Conservation (phyloP, 805 yeast genomes). For the Ogataea angusta region DNA sequence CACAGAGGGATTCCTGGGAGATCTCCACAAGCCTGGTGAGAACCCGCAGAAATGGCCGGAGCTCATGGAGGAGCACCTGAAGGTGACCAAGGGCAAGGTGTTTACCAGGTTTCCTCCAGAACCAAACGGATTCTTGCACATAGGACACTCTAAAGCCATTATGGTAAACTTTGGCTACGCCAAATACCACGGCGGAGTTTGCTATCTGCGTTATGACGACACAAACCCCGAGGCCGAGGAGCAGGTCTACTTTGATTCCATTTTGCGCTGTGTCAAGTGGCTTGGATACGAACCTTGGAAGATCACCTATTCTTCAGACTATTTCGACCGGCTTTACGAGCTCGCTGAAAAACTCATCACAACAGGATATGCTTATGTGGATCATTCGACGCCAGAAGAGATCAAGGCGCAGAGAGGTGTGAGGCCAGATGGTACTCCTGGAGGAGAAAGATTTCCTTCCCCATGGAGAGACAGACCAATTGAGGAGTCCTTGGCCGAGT, state of each 20-base stretch:
- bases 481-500: constrained; percentile 75
- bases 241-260: constrained; percentile 81
- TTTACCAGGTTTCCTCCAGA: constrained; percentile 98
- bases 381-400: constrained; percentile 90
- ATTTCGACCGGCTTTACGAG: constrained; percentile 83
- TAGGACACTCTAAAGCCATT: constrained; percentile 97
- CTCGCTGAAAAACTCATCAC: constrained; percentile 81
- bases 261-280: constrained; percentile 85
- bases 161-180: constrained; percentile 99
- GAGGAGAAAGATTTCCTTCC: constrained; percentile 88
- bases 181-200: constrained; percentile 75
- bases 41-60: constrained; percentile 90
- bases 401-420: constrained; percentile 89
- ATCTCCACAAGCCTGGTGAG: constrained; percentile 91
- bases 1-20: constrained; percentile 92
- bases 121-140: constrained; percentile 96
- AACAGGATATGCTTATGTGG: constrained; percentile 78
- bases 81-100: constrained; percentile 76
- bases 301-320: constrained; percentile 93
- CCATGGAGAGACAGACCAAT: constrained; percentile 65
- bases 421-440: constrained; percentile 86
- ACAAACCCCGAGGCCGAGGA: constrained; percentile 99
- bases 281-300: constrained; percentile 93
- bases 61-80: constrained; percentile 74
- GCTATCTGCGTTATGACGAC: constrained; percentile 93